Conservation (phyloP, 2,329 filamentous ascomycete species). For the Sporothrix schenckii region DNA sequence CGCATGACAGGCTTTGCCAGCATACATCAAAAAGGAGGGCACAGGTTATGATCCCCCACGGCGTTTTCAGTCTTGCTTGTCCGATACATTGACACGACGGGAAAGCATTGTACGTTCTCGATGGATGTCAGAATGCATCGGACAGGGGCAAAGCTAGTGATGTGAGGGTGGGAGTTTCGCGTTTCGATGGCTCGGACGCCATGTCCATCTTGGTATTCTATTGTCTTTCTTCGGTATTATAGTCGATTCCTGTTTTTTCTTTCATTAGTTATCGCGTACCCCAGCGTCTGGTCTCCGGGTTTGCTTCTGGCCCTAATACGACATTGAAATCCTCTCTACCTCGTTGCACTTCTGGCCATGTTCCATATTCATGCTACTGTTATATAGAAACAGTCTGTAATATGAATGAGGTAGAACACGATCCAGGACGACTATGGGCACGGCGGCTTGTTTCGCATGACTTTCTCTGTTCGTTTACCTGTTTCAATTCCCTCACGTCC, state of each 20-base stretch:
- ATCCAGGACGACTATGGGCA: neutral
- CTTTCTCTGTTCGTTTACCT: neutral
- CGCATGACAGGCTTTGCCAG: neutral
- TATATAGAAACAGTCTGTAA: neutral
- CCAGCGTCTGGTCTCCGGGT: neutral
- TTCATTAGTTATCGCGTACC: neutral
- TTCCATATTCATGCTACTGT: too few relatives aligned
- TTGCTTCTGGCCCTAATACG: neutral
- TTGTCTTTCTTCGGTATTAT: neutral
- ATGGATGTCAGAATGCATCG: neutral
- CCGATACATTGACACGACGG: too few relatives aligned
- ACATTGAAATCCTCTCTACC: neutral
- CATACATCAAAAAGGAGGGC: neutral
- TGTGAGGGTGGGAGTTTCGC: conserved; percentile 9
- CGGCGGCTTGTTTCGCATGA: neutral
- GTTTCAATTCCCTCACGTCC: neutral
- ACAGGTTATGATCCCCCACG: neutral
- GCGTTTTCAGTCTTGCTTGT: conserved; percentile 4
- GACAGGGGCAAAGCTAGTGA: neutral
- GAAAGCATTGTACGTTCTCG: neutral
- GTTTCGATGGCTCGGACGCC: neutral
- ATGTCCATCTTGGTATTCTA: neutral
- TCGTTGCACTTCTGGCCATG: too few relatives aligned
- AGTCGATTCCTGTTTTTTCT: neutral
- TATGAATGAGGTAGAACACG: conserved; percentile 6